Conservation (phyloP, 495 filamentous ascomycete genomes). For the Aspergillus cristatus region DNA sequence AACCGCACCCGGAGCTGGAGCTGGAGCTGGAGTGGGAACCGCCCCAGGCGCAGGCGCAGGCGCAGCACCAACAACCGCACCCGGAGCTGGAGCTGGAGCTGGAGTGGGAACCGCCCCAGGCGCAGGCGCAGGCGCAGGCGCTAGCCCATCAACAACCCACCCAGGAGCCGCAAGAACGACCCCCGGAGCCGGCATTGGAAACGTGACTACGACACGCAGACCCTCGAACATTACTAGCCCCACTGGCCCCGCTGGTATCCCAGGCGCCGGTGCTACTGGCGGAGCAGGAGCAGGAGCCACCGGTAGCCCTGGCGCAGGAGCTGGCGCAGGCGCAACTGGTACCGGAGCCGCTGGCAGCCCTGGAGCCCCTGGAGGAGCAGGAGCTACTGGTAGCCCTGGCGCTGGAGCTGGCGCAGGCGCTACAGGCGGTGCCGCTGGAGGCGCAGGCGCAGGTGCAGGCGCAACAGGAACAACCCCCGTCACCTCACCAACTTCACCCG, state of each 20-base stretch:
- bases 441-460: neutral
- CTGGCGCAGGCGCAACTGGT: neutral
- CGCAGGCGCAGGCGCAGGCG: neutral
- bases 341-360: neutral
- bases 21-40: neutral
- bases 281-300: neutral
- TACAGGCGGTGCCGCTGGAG: no score
- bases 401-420: no score
- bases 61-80: no score
- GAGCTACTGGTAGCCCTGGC: neutral
- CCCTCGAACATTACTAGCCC: no score
- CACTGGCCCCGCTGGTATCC: no score
- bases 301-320: neutral
- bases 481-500: neutral
- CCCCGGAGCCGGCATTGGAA: neutral
- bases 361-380: neutral
- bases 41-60: neutral
- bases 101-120: no score
- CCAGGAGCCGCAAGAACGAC: neutral
- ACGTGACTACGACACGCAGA: no score
- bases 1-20: neutral
- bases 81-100: no score
- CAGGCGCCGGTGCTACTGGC: no score
- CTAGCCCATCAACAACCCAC: neutral
- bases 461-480: neutral